Conservation (phyloP, 768 basidiomycete genomes). For the Cystobasidium tubakii region DNA sequence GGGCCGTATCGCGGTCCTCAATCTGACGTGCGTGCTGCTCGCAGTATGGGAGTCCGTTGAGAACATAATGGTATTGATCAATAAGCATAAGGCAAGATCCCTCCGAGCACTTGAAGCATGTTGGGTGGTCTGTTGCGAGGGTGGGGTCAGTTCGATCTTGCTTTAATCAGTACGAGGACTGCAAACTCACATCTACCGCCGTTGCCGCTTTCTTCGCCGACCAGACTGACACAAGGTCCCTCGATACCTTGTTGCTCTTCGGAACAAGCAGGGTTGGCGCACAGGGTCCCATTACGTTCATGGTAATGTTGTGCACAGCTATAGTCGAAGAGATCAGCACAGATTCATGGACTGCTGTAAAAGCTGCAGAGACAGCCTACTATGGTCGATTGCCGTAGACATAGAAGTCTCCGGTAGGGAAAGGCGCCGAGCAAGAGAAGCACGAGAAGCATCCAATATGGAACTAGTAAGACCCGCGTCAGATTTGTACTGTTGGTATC, state of each 20-base stretch:
- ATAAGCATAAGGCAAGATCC: slow-evolving; percentile 37
- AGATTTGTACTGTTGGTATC: too few species aligned
- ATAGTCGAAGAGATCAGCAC: not conserved
- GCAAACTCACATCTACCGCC: slow-evolving; percentile 43
- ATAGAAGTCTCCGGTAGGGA: slow-evolving; percentile 45
- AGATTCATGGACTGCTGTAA: not conserved
- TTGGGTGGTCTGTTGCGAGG: slow-evolving; percentile 42
- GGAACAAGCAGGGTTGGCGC: slow-evolving; percentile 36
- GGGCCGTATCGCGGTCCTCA: not conserved
- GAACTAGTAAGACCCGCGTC: too few species aligned
- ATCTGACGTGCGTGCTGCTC: slow-evolving; percentile 40
- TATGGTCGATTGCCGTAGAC: slow-evolving; percentile 40
- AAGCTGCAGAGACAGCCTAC: not conserved
- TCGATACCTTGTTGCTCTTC: slow-evolving; percentile 41
- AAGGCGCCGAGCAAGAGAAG: slow-evolving; percentile 41
- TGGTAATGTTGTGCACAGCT: slow-evolving; percentile 45
- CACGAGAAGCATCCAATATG: slow-evolving; percentile 44
- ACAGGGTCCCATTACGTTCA: slow-evolving; percentile 44
- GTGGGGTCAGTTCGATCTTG: not conserved
- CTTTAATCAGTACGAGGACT: not conserved
- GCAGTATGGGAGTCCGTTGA: slow-evolving; percentile 44
- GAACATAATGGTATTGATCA: slow-evolving; percentile 44
- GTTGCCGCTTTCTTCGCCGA: slow-evolving; percentile 43
- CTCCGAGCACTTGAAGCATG: slow-evolving; percentile 44
- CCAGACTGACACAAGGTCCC: slow-evolving; percentile 44